A percentile compares a stretch with the other conserved stretches of the same genome.
These are phyloP conservation scores for Zygoascus flipseniorum DNA, from an alignment of 805 yeast genomes.

Conservation along the genomic window DNA sequence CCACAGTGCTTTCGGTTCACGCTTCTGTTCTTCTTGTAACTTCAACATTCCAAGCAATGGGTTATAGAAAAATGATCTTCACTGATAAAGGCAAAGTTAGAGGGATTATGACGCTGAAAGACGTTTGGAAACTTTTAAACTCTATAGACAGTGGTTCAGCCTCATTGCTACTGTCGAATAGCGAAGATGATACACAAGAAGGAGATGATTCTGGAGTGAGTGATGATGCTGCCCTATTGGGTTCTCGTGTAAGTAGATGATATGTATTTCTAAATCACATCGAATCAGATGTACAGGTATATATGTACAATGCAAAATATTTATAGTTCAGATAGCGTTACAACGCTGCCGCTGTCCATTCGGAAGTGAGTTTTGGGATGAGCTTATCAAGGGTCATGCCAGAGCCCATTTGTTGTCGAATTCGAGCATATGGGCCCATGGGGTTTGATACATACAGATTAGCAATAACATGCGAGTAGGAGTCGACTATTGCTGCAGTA, in stretches of 20 bases:
- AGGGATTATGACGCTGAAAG: conserved; percentile 30
- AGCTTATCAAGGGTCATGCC: background rate
- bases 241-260: too few relatives aligned
- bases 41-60: conserved; percentile 33
- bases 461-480: background rate
- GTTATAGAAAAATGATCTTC: conserved; percentile 28
- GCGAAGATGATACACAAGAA: background rate
- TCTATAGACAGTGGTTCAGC: background rate
- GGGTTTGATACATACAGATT: background rate
- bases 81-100: conserved; percentile 23
- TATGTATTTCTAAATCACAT: too few relatives aligned
- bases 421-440: background rate
- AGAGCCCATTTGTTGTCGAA: conserved; percentile 1
- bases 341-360: background rate
- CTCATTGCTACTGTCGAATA: background rate
- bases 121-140: background rate
- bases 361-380: background rate
- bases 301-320: too few relatives aligned
- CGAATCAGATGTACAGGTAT: too few relatives aligned
- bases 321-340: background rate
- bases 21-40: conserved; percentile 31
- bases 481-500: background rate
- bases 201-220: background rate
- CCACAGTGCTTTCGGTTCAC: conserved; percentile 25
- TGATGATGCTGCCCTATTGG: background rate